Evolutionary conservation across 2,329 filamentous ascomycete species (phyloP), one percentile per base, ranked within the genome.

Genomic region (Arthrobotrys conoides): DNA sequence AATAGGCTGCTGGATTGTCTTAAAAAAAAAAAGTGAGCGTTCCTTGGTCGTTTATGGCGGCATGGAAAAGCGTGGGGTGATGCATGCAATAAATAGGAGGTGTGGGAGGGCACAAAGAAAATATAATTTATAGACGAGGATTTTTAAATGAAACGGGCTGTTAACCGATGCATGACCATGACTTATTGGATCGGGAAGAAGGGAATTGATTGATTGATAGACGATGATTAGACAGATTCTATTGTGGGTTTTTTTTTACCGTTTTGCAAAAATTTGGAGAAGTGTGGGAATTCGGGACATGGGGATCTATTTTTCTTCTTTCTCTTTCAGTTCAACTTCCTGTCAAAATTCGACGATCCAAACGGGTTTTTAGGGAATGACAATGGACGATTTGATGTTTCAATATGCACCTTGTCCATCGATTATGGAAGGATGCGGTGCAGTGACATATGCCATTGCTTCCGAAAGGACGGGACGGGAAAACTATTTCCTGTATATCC

Each of bases 251-350:
- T 51, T 41, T 8, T n/a, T n/a, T n/a, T n/a, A n/a, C n/a, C n/a
- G n/a, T n/a, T n/a, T n/a, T n/a, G n/a, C n/a, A n/a, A n/a, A n/a
- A n/a, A n/a, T n/a, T n/a, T 0, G 48, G 51, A 6, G 18, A 55
- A 55, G 64, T 57, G 49, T 57, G 64, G 48, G 46, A 57, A 38
- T 68, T 67, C 12, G 12, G 14, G 30, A 67, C 64, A 49, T 38
- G 64, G 64, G 46, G 38, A 8, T 53, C n/a, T 30, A 2, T 16
- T 41, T 41, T 41, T 16, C 5, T 41, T 41, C 14, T n/a, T 41
- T 41, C 38, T 10, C 36, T 41, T 41, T 41, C 38, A 12, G 16
- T 14, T 14, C 8, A 2, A 5, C 9, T 38, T 38, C 10, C 10
- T 38, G 4, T 38, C n/a, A n/a, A 14, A 14, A 5, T 38, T 49